These are phyloP conservation scores for Suillus discolor DNA, from an alignment of 768 basidiomycete species.

Conservation along the genomic window DNA sequence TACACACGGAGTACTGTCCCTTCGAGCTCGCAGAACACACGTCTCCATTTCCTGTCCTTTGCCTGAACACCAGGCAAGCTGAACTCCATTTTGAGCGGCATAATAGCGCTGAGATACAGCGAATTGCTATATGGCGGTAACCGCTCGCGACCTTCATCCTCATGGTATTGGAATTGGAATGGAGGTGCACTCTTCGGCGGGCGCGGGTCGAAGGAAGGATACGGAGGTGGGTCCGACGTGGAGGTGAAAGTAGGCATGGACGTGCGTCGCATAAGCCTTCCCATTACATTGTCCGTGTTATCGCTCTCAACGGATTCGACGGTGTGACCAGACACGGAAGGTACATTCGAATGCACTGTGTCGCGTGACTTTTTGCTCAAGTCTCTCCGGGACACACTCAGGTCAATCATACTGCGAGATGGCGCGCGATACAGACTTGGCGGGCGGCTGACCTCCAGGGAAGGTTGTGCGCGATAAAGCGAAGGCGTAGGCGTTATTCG, in stretches of 20 bases:
- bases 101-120: constrained; percentile 76
- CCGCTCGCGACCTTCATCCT: constrained; percentile 75
- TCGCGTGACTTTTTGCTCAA: constrained; percentile 22
- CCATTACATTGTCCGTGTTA: constrained; percentile 31
- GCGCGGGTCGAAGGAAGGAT: constrained; percentile 49
- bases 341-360: constrained; percentile 12
- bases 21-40: constrained; percentile 85
- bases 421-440: constrained; percentile 59
- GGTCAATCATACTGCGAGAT: constrained; percentile 67
- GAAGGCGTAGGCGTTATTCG: constrained; percentile 11
- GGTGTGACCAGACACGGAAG: constrained; percentile 17
- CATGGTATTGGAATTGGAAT: constrained; percentile 48
- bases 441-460: constrained; percentile 17
- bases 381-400: constrained; percentile 37
- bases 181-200: constrained; percentile 21
- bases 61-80: constrained; percentile 81
- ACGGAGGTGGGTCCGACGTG: constrained; percentile 66
- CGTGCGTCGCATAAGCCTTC: constrained; percentile 54
- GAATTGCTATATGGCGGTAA: constrained; percentile 83
- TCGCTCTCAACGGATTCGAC: constrained; percentile 22
- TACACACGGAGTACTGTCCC: constrained; percentile 90
- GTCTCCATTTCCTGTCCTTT: constrained; percentile 89
- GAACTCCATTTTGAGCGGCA: constrained; percentile 96
- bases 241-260: constrained; percentile 73
- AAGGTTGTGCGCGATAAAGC: constrained; percentile 10